These are phyloP conservation scores for Aspergillus panamensis DNA, from an alignment of 495 filamentous ascomycete genomes.

Conservation along the genomic window DNA sequence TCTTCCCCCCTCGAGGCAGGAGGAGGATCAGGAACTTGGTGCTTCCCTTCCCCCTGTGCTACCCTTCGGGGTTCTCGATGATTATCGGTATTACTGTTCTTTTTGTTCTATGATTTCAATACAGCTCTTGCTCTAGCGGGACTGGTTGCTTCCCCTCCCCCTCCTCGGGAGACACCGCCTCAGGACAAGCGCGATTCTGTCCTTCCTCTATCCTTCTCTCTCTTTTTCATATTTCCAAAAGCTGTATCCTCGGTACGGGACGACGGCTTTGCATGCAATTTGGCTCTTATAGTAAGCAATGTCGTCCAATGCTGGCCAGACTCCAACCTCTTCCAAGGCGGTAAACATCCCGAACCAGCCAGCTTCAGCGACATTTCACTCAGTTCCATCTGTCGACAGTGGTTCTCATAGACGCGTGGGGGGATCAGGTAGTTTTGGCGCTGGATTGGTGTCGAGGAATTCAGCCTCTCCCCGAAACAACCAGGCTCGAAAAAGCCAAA, in stretches of 20 bases:
- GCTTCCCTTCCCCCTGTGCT: conserved; percentile 17
- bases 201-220: background rate
- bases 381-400: conserved; percentile 34
- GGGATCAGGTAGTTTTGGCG: conserved; percentile 60
- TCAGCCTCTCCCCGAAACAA: conserved; percentile 60
- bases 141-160: background rate
- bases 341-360: conserved; percentile 40
- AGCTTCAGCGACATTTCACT: conserved; percentile 38
- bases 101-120: background rate
- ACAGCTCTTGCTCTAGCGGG: background rate
- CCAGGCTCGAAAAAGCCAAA: conserved; percentile 71
- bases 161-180: background rate
- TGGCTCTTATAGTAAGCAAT: conserved; percentile 29
- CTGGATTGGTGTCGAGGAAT: conserved; percentile 54
- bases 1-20: conserved; percentile 14
- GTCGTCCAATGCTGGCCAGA: conserved; percentile 48
- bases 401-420: conserved; percentile 61
- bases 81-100: background rate
- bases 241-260: conserved; percentile 8
- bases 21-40: conserved; percentile 21
- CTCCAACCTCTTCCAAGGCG: conserved; percentile 43
- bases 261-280: conserved; percentile 6
- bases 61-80: conserved; percentile 17
- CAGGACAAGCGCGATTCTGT: background rate
- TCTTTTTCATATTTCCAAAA: background rate